A percentile compares a stretch with the other conserved stretches of the same genome.
These are phyloP conservation scores for Ustilago shanxiensis DNA, from an alignment of 1,284 basidiomycete genomes.

Conservation along the genomic window DNA sequence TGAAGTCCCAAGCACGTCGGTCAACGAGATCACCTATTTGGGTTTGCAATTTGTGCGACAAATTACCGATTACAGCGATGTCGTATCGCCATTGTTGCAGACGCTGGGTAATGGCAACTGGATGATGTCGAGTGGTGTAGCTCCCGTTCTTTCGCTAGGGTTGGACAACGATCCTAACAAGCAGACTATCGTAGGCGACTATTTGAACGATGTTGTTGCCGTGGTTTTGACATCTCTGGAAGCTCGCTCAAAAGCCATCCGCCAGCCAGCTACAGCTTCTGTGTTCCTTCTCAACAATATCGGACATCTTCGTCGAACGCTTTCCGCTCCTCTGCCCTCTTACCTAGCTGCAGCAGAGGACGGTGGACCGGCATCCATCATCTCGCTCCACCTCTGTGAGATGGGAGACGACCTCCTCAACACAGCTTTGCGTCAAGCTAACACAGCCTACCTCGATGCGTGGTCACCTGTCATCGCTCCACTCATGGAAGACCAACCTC, in stretches of 20 bases:
- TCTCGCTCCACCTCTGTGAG: constrained; percentile 49
- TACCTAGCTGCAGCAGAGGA: constrained; percentile 34
- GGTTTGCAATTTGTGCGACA: constrained; percentile 60
- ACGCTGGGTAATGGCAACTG: constrained; percentile 63
- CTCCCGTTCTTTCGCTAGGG: constrained; percentile 57
- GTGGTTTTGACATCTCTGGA: constrained; percentile 57
- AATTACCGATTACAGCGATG: constrained; percentile 62
- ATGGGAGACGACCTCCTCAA: constrained; percentile 57
- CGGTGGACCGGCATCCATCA: constrained; percentile 26
- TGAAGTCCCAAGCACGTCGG: constrained; percentile 60
- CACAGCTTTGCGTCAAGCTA: constrained; percentile 55
- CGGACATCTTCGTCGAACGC: constrained; percentile 48
- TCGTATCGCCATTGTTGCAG: constrained; percentile 56
- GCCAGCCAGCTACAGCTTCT: constrained; percentile 59
- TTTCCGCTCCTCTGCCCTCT: constrained; percentile 35
- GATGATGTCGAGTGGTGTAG: constrained; percentile 61
- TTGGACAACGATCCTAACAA: constrained; percentile 48
- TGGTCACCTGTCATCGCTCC: constrained; percentile 63
- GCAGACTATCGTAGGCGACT: constrained; percentile 51
- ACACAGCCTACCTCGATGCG: constrained; percentile 62
- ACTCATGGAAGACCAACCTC: constrained; percentile 60
- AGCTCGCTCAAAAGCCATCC: constrained; percentile 56
- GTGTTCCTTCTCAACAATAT: constrained; percentile 66
- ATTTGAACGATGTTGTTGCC: constrained; percentile 58
- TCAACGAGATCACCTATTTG: constrained; percentile 66